These are phyloP conservation scores for Aspergillus coremiiformis DNA, from an alignment of 495 filamentous ascomycete genomes.

Conservation along the genomic window DNA sequence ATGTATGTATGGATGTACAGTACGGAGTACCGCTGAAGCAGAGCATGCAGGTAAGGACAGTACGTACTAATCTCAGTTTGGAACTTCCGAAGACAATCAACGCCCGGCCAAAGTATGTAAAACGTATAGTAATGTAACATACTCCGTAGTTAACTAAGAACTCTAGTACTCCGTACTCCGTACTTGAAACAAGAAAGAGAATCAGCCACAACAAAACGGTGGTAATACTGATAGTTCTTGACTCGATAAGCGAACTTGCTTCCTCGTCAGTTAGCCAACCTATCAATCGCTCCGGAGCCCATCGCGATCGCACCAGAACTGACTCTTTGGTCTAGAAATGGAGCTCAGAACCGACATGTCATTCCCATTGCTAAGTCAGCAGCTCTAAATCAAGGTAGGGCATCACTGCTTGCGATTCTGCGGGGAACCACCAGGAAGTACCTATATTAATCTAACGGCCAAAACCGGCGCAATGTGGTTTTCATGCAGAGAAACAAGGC, in stretches of 20 bases:
- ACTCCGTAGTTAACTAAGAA: too few relatives aligned
- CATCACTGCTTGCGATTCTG: constrained; percentile 11
- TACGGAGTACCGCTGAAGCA: constrained; percentile 13
- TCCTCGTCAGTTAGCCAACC: neutral
- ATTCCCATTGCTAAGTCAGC: neutral
- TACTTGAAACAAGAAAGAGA: neutral
- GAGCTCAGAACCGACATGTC: constrained; percentile 1
- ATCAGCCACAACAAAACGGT: neutral
- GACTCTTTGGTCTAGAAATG: neutral
- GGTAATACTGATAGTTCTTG: neutral
- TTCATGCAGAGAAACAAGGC: constrained; percentile 14
- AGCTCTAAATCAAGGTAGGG: constrained; percentile 12
- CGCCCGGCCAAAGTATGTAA: neutral
- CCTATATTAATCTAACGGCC: neutral
- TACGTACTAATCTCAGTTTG: constrained; percentile 16
- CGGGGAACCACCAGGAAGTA: constrained; percentile 1
- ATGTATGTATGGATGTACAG: too few relatives aligned
- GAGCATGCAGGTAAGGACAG: constrained; percentile 15
- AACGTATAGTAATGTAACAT: neutral
- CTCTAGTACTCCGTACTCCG: too few relatives aligned
- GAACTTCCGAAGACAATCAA: neutral
- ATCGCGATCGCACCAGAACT: neutral
- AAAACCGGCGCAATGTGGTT: constrained; percentile 1
- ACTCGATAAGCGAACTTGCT: neutral
- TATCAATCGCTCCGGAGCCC: neutral